Conservation (phyloP, 192 early-diverging fungal genomes). For the Coemansia sp. region DNA sequence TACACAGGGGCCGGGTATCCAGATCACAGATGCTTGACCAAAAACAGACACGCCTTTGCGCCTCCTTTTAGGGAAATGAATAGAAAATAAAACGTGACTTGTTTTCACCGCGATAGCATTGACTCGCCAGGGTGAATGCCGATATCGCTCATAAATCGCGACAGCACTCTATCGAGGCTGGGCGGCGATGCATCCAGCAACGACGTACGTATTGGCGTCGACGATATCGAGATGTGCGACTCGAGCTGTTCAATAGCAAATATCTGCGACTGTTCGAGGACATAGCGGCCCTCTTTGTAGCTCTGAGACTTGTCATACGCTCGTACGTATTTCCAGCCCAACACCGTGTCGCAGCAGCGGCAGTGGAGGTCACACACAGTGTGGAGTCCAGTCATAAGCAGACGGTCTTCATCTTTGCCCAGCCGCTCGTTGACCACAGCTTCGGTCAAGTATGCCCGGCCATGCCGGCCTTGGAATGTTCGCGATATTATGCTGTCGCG, state of each 20-base stretch:
- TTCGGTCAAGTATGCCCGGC: conserved; percentile 45
- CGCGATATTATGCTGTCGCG: conserved; percentile 40
- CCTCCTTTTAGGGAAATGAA: no score
- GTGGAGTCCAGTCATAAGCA: conserved; percentile 54
- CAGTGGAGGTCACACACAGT: conserved; percentile 48
- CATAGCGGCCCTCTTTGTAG: conserved; percentile 52
- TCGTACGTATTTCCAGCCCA: conserved; percentile 50
- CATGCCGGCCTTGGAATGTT: conserved; percentile 43
- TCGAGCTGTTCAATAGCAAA: conserved; percentile 5
- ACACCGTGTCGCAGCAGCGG: conserved; percentile 22
- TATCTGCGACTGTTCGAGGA: conserved; percentile 43
- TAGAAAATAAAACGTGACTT: not conserved
- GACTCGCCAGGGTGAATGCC: conserved; percentile 5
- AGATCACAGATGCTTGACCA: conserved; percentile 54
- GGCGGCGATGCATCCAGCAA: conserved; percentile 13
- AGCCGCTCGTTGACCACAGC: conserved; percentile 40
- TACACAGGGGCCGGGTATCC: conserved; percentile 69
- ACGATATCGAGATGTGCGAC: not conserved
- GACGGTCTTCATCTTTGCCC: conserved; percentile 38
- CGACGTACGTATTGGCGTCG: not conserved
- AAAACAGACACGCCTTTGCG: not conserved
- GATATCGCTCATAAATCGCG: conserved; percentile 15
- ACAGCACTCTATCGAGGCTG: conserved; percentile 9
- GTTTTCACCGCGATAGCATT: not conserved
- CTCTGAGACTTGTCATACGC: conserved; percentile 38